Conservation (phyloP, 306 rosid species). For the Casuarina cunninghamiana region DNA sequence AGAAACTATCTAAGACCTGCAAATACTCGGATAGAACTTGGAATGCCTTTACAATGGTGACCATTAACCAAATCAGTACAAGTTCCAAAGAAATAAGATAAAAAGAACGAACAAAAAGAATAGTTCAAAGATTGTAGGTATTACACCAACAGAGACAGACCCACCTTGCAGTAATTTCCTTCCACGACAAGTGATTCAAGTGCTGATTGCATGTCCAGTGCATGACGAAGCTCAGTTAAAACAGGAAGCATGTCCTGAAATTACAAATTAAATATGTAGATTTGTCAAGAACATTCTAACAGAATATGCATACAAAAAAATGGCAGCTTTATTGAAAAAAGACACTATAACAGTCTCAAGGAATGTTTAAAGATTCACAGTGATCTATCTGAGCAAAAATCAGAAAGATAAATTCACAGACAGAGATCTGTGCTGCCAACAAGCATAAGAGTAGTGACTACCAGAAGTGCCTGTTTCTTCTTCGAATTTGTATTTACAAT, state of each 20-base stretch:
- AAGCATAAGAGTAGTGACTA: slow-evolving; percentile 36
- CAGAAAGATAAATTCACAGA: slow-evolving; percentile 22
- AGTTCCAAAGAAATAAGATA: slow-evolving; percentile 19
- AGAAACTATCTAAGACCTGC: slow-evolving; percentile 87
- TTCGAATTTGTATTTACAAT: slow-evolving; percentile 86
- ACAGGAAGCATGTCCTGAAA: slow-evolving; percentile 83
- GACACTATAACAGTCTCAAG: not conserved
- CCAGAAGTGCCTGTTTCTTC: slow-evolving; percentile 93
- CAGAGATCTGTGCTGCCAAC: slow-evolving; percentile 13
- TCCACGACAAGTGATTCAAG: slow-evolving; percentile 89
- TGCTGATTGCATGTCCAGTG: slow-evolving; percentile 74
- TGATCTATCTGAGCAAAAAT: not conserved
- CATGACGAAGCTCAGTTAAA: slow-evolving; percentile 79
- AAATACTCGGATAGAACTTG: slow-evolving; percentile 94
- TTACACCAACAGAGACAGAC: slow-evolving; percentile 29
- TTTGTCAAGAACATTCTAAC: slow-evolving; percentile 16
- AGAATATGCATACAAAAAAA: not conserved
- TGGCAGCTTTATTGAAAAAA: slow-evolving; percentile 1
- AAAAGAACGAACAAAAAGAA: slow-evolving; percentile 16
- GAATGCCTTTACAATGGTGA: slow-evolving; percentile 71
- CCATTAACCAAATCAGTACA: slow-evolving; percentile 24
- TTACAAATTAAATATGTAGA: slow-evolving; percentile 22
- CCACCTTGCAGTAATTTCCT: slow-evolving; percentile 93
- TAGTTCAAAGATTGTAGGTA: slow-evolving; percentile 5
- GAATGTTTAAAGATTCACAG: not conserved